phyloP scores from a whole-genome alignment of 768 basidiomycete genomes.

The Kwoniella botswanensis region DNA sequence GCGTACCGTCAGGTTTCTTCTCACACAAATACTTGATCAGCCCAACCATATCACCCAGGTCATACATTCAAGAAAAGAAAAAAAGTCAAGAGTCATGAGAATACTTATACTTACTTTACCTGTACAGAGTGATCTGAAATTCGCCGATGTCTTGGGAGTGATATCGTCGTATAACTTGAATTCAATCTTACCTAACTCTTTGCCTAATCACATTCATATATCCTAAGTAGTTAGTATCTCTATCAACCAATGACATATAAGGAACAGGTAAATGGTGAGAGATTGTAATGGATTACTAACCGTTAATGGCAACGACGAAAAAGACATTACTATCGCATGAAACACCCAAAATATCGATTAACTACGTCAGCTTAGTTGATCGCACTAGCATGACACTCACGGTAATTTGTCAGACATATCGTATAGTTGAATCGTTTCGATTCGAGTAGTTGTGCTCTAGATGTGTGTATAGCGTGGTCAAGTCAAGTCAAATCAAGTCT shows the following conservation, averaged over 20 bases:
- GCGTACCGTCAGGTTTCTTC: constrained; percentile 41
- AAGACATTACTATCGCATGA: constrained; percentile 42
- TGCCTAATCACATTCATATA: constrained; percentile 17
- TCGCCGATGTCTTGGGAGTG: constrained; percentile 58
- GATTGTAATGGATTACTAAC: constrained; percentile 26
- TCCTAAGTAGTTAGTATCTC: neutral
- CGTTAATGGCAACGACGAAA: constrained; percentile 52
- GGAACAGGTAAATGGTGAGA: neutral
- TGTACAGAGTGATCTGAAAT: constrained; percentile 80
- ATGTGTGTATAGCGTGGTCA: no score
- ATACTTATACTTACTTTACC: constrained; percentile 59
- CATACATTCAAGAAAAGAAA: constrained; percentile 30
- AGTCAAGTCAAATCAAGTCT: neutral
- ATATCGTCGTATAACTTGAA: constrained; percentile 85
- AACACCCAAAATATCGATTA: neutral
- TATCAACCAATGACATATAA: neutral
- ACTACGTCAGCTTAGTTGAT: no score
- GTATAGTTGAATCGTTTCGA: no score
- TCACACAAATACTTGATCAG: constrained; percentile 57
- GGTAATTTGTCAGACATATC: constrained; percentile 16
- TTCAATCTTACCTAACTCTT: constrained; percentile 57
- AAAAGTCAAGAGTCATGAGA: neutral
- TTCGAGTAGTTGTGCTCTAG: no score
- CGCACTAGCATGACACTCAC: constrained; percentile 3
- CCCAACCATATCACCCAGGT: no score